phyloP scores from a whole-genome alignment of 2,329 filamentous ascomycete species.

The Monosporascus sp. region DNA sequence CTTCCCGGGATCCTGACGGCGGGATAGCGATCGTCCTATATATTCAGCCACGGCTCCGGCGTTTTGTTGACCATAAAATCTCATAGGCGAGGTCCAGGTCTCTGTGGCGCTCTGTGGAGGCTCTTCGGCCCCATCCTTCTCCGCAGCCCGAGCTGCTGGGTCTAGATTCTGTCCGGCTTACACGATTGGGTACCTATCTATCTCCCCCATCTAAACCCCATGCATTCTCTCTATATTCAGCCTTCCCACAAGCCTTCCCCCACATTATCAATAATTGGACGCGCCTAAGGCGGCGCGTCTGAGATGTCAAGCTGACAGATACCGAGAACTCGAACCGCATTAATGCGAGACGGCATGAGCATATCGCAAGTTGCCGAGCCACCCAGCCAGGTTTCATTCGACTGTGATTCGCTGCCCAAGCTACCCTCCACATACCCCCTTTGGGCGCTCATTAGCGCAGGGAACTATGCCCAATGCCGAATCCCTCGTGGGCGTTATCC shows the following conservation, averaged over 20 bases:
- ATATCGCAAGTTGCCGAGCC: neutral
- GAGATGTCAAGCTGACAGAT: too few species aligned
- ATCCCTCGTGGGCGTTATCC: neutral
- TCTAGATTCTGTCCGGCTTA: neutral
- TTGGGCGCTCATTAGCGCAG: neutral
- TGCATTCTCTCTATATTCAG: neutral
- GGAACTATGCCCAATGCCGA: neutral
- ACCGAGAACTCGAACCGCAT: too few species aligned
- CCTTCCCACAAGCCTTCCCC: too few species aligned
- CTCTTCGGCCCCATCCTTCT: neutral
- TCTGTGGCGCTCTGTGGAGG: neutral
- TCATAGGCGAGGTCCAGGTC: neutral
- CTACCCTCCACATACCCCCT: neutral
- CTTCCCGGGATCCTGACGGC: too few species aligned
- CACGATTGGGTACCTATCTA: neutral
- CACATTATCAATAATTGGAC: too few species aligned
- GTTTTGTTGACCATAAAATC: neutral
- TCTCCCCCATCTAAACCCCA: neutral
- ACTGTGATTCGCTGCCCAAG: neutral
- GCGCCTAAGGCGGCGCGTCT: too few species aligned
- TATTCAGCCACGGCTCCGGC: too few species aligned
- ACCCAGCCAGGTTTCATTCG: neutral
- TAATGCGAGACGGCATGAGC: too few species aligned
- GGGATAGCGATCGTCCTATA: too few species aligned
- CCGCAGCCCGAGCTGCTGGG: neutral